Percentiles rank a stretch among this genome's conserved stretches.
Conservation (phyloP, 2,329 filamentous ascomycete species). For the Penicillium brasilianum region DNA sequence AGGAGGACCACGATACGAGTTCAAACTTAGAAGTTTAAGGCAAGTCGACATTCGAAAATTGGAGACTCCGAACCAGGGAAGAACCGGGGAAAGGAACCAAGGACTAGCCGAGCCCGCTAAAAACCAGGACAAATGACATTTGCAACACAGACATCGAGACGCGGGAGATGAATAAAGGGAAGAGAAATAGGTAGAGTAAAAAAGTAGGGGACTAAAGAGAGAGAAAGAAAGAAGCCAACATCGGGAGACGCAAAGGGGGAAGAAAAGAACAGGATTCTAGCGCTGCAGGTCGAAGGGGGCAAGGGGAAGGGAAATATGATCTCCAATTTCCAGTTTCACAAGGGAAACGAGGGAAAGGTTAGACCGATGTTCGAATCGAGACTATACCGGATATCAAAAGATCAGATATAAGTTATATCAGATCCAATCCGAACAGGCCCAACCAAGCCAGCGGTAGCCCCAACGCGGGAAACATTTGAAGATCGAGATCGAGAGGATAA, state of each 20-base stretch:
- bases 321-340: slow-evolving; percentile 17
- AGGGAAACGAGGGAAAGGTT: neutral
- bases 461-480: neutral
- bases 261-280: slow-evolving; percentile 40
- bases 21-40: neutral
- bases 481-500: slow-evolving; percentile 7
- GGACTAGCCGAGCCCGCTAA: slow-evolving; percentile 24
- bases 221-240: slow-evolving; percentile 13
- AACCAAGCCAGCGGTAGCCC: neutral
- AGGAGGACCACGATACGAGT: too few species aligned
- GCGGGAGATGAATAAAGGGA: slow-evolving; percentile 21
- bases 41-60: neutral
- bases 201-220: slow-evolving; percentile 29
- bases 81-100: slow-evolving; percentile 14
- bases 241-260: slow-evolving; percentile 6
- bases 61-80: slow-evolving; percentile 1
- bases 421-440: neutral
- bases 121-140: slow-evolving; percentile 33
- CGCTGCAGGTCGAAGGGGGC: slow-evolving; percentile 37
- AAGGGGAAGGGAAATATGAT: slow-evolving; percentile 28
- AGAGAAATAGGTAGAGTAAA: slow-evolving; percentile 27
- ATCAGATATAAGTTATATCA: neutral
- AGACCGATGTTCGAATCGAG: neutral
- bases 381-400: neutral
- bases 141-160: slow-evolving; percentile 14